Evolutionary conservation across 768 basidiomycete species (phyloP), one percentile per base, ranked within the genome.

Genomic region (Pisolithus tinctorius): DNA sequence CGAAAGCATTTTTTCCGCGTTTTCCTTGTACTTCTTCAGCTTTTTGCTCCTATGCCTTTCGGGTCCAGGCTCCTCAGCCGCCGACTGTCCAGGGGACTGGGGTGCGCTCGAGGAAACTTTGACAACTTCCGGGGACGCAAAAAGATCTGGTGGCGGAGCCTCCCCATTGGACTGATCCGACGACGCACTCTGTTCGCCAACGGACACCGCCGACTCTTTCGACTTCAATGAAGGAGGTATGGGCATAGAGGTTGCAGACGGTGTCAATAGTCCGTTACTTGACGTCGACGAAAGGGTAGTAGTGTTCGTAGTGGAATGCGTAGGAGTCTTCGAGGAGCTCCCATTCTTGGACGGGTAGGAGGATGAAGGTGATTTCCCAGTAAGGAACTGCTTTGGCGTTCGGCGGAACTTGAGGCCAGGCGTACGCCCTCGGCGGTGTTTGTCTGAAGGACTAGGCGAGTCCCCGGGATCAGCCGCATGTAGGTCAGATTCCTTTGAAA

Each of bases 21-120:
- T 86, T 63, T 89, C 84, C 71, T 90, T 91, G 73, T 88, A 88
- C 71, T 84, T 89, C 76, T 84, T 87, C 67, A 88, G 66, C 68
- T 86, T 90, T 74, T 80, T 88, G 61, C 67, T 82, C 79, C 78
- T 84, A 54, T 72, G 72, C 63, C 80, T 83, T 60, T 83, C 78
- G n/a, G 75, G 27, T 7, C 27, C 27, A 3, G 27, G 71, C 51
- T 78, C 72, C 47, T 76, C 75, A 4, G 52, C 52, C 20, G 20
- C 20, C 20, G 34, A 34, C 11, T 34, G 34, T 11, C 11, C 11
- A 14, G 34, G 34, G 5, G 34, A 34, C 14, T 34, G 34, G 13
- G 34, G 34, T 34, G 20, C 20, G 20, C 20, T 20, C 20, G 34
- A 34, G 4, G 34, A 4, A 4, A 34, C 34, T 14, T 67, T 70